A percentile compares a stretch with the other conserved stretches of the same genome.
Evolutionary conservation across 306 rosid species (phyloP).

Genomic region (Trifolium fragiferum): DNA sequence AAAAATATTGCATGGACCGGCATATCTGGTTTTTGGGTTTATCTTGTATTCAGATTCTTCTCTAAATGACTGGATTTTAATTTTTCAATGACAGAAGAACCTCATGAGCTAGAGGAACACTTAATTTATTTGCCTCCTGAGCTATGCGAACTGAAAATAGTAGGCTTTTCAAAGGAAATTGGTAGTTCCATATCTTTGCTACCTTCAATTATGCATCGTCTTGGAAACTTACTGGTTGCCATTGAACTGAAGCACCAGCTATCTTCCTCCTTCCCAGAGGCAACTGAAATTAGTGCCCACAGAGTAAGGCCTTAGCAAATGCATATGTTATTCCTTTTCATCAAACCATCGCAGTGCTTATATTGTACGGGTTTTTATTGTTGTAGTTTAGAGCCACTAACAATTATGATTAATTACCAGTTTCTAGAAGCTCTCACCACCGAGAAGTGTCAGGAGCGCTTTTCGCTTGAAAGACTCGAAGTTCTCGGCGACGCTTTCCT

Average conservation of each 20-base stretch:
- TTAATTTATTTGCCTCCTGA: slow-evolving; percentile 77
- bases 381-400: slow-evolving; percentile 38
- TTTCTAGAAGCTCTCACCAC: slow-evolving; percentile 94
- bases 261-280: slow-evolving; percentile 73
- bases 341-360: slow-evolving; percentile 23
- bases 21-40: slow-evolving; percentile 33
- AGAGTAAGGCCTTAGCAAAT: slow-evolving; percentile 62
- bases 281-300: slow-evolving; percentile 64
- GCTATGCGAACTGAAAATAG: slow-evolving; percentile 79
- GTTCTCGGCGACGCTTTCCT: slow-evolving; percentile 96
- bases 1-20: neutral
- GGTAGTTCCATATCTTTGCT: slow-evolving; percentile 93
- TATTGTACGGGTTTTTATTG: slow-evolving; percentile 29
- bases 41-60: slow-evolving; percentile 26
- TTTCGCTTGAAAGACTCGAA: slow-evolving; percentile 99
- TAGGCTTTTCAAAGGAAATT: slow-evolving; percentile 90
- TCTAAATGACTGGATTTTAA: slow-evolving; percentile 38
- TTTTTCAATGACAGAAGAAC: slow-evolving; percentile 66
- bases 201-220: slow-evolving; percentile 95
- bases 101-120: slow-evolving; percentile 67
- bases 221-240: slow-evolving; percentile 89
- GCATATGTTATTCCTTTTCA: slow-evolving; percentile 32
- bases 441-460: slow-evolving; percentile 85
- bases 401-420: slow-evolving; percentile 51
- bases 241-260: slow-evolving; percentile 73